Evolutionary conservation across 768 basidiomycete species (phyloP).

Genomic region (Rhodotorula babjevae): DNA sequence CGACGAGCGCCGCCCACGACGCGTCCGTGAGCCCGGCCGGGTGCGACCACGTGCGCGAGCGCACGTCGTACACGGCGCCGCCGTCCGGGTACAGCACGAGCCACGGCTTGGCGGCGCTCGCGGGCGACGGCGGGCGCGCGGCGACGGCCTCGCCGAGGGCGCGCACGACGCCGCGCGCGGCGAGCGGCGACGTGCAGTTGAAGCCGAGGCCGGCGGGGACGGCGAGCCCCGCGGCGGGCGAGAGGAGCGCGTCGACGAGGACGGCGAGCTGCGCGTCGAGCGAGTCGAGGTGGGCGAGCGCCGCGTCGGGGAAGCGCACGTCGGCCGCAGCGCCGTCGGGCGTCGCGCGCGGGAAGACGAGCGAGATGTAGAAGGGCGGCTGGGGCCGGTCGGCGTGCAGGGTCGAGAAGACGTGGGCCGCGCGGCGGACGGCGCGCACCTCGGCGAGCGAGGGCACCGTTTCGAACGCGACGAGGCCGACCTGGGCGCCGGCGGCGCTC

Average conservation of each 20-base stretch:
- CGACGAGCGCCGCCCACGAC: constrained; percentile 42
- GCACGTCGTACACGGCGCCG: constrained; percentile 46
- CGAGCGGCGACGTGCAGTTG: constrained; percentile 47
- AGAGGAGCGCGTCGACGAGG: constrained; percentile 22
- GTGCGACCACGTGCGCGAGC: constrained; percentile 42
- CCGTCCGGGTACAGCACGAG: constrained; percentile 49
- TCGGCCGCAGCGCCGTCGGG: background rate
- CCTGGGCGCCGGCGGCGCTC: constrained; percentile 9
- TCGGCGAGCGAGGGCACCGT: constrained; percentile 47
- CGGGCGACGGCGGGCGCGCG: background rate
- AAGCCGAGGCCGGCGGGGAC: constrained; percentile 44
- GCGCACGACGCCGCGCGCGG: constrained; percentile 35
- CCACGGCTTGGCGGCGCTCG: constrained; percentile 8
- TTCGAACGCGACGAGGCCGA: constrained; percentile 48
- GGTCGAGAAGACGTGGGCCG: constrained; percentile 40
- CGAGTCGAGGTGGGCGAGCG: background rate
- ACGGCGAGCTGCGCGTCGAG: constrained; percentile 1
- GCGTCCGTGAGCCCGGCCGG: constrained; percentile 31
- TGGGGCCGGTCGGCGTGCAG: background rate
- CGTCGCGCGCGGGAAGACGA: constrained; percentile 42
- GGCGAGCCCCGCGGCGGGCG: background rate
- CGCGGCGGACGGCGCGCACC: constrained; percentile 45
- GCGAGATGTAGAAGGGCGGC: constrained; percentile 44
- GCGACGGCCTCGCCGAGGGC: constrained; percentile 29
- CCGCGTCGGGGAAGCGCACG: constrained; percentile 37